These are phyloP conservation scores for Amylocystis lapponica DNA, from an alignment of 768 basidiomycete genomes.

Conservation along the genomic window DNA sequence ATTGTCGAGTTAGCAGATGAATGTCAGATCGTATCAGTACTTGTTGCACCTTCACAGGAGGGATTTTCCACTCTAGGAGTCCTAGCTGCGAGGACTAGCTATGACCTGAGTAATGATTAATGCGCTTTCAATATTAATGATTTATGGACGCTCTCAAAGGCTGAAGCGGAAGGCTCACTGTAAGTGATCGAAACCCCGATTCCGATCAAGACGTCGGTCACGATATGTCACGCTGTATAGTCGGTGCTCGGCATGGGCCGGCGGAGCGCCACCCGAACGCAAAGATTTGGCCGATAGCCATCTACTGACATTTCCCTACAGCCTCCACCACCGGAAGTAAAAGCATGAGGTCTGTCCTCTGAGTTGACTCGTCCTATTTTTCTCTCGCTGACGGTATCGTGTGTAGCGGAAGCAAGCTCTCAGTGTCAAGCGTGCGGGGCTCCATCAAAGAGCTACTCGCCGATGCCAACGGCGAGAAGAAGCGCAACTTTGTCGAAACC, in stretches of 20 bases:
- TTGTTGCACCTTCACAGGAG: too few relatives aligned
- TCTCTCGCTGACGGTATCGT: neutral
- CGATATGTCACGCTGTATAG: neutral
- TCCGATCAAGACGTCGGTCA: too few relatives aligned
- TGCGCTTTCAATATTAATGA: too few relatives aligned
- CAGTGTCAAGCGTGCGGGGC: conserved; percentile 99
- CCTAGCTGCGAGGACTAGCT: too few relatives aligned
- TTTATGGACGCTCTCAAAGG: too few relatives aligned
- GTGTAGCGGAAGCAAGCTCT: conserved; percentile 64
- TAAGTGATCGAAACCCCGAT: too few relatives aligned
- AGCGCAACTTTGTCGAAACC: conserved; percentile 93
- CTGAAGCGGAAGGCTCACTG: too few relatives aligned
- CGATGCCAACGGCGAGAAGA: conserved; percentile 81
- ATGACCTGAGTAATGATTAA: too few relatives aligned
- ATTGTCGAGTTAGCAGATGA: too few relatives aligned
- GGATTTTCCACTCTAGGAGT: too few relatives aligned
- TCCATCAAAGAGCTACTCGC: conserved; percentile 88
- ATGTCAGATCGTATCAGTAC: too few relatives aligned
- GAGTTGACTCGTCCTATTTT: neutral
- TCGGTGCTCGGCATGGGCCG: neutral
- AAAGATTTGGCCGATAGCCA: neutral
- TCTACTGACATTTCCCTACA: neutral
- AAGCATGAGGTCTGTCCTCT: conserved; percentile 24
- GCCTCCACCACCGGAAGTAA: conserved; percentile 5
- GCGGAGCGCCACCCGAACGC: neutral